A percentile compares a stretch with the other conserved stretches of the same genome.
phyloP scores from a whole-genome alignment of 1,284 basidiomycete species.

The Gymnopus androsaceus region DNA sequence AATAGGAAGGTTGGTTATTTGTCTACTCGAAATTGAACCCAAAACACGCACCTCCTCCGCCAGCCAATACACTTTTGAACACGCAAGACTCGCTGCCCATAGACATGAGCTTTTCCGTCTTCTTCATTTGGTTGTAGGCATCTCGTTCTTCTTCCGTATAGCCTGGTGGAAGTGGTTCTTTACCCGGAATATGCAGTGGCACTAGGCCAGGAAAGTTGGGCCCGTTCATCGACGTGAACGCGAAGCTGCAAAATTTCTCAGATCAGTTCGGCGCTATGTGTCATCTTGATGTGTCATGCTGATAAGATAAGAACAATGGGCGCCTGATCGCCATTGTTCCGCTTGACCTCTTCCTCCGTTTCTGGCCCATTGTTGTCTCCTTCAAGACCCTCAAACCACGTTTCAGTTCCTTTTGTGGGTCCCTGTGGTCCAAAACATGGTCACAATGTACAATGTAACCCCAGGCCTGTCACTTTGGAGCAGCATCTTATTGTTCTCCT shows the following conservation, averaged over 20 bases:
- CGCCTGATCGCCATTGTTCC: neutral
- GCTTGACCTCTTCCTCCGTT: neutral
- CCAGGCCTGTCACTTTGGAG: no score
- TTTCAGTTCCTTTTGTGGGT: neutral
- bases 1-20: constrained; percentile 10
- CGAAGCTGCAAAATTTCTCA: neutral
- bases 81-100: constrained; percentile 84
- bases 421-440: neutral
- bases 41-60: constrained; percentile 72
- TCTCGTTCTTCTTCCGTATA: constrained; percentile 79
- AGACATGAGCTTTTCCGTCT: constrained; percentile 72
- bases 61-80: constrained; percentile 79
- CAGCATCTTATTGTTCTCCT: constrained; percentile 2
- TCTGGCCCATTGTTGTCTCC: neutral
- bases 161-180: constrained; percentile 82
- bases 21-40: neutral
- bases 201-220: constrained; percentile 37
- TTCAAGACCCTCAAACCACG: neutral
- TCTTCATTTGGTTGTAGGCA: constrained; percentile 67
- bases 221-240: constrained; percentile 15
- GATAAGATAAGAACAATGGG: neutral
- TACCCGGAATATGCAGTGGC: constrained; percentile 56
- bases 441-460: neutral
- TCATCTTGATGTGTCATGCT: neutral
- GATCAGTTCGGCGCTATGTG: neutral